Evolutionary conservation across 1,284 basidiomycete genomes (phyloP).

Genomic region (Anthracocystis panici-leucophaei): DNA sequence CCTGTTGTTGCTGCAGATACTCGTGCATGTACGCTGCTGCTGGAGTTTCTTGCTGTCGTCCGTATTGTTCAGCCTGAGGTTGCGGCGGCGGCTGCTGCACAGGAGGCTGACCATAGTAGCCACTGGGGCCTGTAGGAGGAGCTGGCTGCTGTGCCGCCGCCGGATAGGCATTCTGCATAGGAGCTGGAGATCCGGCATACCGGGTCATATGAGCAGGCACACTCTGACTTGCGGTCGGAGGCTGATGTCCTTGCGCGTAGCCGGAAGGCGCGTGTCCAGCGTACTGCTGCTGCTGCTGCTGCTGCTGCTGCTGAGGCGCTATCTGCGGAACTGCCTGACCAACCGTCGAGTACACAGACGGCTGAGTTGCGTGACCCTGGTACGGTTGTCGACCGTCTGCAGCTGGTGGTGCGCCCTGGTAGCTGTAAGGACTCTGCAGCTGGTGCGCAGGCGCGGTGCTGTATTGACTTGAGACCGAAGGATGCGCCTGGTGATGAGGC

Average conservation of each 20-base stretch:
- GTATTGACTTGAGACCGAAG: conserved; percentile 53
- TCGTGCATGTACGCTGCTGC: conserved; percentile 68
- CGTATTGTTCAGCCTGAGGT: conserved; percentile 15
- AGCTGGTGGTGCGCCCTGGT: conserved; percentile 27
- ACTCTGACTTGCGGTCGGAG: conserved; percentile 38
- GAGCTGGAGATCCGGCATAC: conserved; percentile 26
- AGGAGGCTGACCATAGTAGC: conserved; percentile 50
- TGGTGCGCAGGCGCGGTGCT: conserved; percentile 45
- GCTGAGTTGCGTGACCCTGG: conserved; percentile 38
- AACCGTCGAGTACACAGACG: conserved; percentile 42
- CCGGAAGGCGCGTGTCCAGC: conserved; percentile 26
- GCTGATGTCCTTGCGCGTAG: conserved; percentile 31
- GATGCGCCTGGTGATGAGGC: conserved; percentile 52
- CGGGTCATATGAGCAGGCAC: conserved; percentile 44
- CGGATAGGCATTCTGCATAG: conserved; percentile 23
- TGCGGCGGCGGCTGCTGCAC: conserved; percentile 50
- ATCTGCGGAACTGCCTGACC: conserved; percentile 35
- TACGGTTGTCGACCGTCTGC: conserved; percentile 23
- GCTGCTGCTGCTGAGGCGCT: conserved; percentile 29
- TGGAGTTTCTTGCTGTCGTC: conserved; percentile 50
- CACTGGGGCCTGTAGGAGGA: conserved; percentile 50
- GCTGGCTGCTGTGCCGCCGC: conserved; percentile 15
- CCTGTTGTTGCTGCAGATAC: conserved; percentile 62
- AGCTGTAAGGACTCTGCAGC: conserved; percentile 37
- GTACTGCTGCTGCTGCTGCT: conserved; percentile 40